These are phyloP conservation scores for Oryza rufipogon DNA, from an alignment of 176 grass and related monocot genomes.

Conservation along the genomic window DNA sequence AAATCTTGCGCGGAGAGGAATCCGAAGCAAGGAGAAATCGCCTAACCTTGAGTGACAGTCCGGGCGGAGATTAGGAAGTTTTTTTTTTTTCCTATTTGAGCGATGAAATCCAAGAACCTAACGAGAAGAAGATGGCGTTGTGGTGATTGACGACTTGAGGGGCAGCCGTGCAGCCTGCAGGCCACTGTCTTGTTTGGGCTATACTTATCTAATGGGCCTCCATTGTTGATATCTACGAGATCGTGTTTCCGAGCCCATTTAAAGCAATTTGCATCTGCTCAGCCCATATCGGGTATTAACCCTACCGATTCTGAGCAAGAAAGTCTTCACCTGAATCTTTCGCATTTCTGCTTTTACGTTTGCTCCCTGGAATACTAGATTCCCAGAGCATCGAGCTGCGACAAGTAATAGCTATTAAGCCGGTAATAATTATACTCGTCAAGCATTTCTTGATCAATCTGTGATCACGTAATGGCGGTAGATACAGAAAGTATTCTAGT, in stretches of 20 bases:
- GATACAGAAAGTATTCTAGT: background rate
- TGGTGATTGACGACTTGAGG: background rate
- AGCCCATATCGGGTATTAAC: background rate
- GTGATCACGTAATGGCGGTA: no score
- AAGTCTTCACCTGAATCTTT: background rate
- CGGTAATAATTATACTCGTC: no score
- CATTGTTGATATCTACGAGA: background rate
- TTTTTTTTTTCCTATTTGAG: background rate
- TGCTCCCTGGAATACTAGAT: background rate
- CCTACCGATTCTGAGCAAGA: no score
- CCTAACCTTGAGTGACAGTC: background rate
- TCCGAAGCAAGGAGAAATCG: background rate
- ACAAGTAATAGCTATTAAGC: no score
- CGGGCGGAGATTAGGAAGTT: conserved; percentile 14
- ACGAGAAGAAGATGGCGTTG: background rate
- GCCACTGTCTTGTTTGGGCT: background rate
- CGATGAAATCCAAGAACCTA: background rate
- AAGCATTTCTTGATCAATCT: no score
- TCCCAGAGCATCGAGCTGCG: no score
- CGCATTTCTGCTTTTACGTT: background rate
- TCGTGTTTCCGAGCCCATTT: background rate
- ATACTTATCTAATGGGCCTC: background rate
- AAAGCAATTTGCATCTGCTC: background rate
- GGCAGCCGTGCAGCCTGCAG: background rate
- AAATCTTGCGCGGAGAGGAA: background rate